Evolutionary conservation across 2,329 filamentous ascomycete genomes (phyloP), one percentile per base, ranked within the genome.

Genomic region (Trichoderma arundinaceum): DNA sequence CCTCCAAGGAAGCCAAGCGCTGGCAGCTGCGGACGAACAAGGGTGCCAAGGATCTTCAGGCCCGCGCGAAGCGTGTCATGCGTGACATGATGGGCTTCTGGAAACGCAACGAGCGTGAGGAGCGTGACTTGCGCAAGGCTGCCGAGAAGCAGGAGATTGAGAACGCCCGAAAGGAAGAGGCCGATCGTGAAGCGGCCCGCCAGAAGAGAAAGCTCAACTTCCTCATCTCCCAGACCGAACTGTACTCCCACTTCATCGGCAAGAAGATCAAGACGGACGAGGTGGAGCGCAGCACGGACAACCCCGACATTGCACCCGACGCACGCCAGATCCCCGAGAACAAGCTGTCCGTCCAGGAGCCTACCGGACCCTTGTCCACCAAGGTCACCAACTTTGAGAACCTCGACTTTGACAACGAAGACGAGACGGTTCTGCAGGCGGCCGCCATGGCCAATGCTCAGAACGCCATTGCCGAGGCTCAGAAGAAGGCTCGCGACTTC

Each of bases 131-230:
- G 69, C 90, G 95, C 71, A 96, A 97, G 81, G 89, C 94, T 60
- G 95, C 95, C 5, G 95, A 99, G 82, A 92, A 90, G 77, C 93
- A 97, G 77, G 95, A 98, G 80, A 86, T 99, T 54, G 95, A 99
- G 77, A 96, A 95, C 74, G 95, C 95, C 17, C 94, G 95, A 79
- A 96, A 94, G 80, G 94, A 94, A 67, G 95, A 99, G 82, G 95
- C 95, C 5, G 95, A 98, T 73, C 93, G 96, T 70, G 95, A 99
- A 85, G 93, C 95, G 15, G 96, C 96, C 72, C 88, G 95, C 69
- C 95, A 99, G 81, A 97, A 96, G 86, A 89, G 95, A 73, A 99
- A 99, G 82, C 91, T 99, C 77, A 98, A 99, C 80, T 99, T 99
- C 85, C 86, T 99, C 69, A 99, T 99, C 77, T 97, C 94, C 1